phyloP scores from a whole-genome alignment of 495 filamentous ascomycete species.

The Parathielavia appendiculata region DNA sequence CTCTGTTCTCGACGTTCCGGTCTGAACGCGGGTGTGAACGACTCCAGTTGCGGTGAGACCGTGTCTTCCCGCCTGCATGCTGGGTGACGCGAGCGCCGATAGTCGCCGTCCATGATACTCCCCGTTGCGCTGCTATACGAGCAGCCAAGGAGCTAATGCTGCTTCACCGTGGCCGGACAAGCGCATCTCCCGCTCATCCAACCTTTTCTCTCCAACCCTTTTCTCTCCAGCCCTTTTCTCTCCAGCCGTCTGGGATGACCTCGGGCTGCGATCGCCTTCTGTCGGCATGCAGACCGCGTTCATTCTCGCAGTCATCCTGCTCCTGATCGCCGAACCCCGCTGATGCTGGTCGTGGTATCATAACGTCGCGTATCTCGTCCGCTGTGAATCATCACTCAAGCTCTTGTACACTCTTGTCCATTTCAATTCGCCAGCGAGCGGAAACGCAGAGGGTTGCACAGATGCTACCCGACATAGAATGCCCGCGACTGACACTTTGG shows the following conservation, averaged over 20 bases:
- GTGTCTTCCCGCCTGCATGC: slow-evolving; percentile 1
- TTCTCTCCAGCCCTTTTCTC: background rate
- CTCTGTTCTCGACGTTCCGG: slow-evolving; percentile 28
- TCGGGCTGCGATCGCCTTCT: background rate
- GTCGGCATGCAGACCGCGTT: background rate
- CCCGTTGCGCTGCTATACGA: slow-evolving; percentile 15
- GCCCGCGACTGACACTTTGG: background rate
- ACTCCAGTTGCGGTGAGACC: slow-evolving; percentile 1
- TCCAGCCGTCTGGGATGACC: background rate
- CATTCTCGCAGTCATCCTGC: background rate
- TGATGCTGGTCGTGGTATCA: background rate
- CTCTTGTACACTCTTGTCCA: background rate
- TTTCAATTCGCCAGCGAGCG: background rate
- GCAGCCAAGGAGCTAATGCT: slow-evolving; percentile 16
- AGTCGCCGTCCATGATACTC: slow-evolving; percentile 4
- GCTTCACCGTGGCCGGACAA: background rate
- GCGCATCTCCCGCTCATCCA: background rate
- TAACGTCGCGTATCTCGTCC: background rate
- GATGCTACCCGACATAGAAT: background rate
- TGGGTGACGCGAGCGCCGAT: slow-evolving; percentile 1
- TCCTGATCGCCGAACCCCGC: background rate
- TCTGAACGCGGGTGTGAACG: slow-evolving; percentile 16
- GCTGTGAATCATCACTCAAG: background rate
- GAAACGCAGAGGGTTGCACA: background rate
- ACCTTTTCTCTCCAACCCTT: background rate